phyloP scores from a whole-genome alignment of 2,329 filamentous ascomycete species.

The Parastagonospora nodorum region DNA sequence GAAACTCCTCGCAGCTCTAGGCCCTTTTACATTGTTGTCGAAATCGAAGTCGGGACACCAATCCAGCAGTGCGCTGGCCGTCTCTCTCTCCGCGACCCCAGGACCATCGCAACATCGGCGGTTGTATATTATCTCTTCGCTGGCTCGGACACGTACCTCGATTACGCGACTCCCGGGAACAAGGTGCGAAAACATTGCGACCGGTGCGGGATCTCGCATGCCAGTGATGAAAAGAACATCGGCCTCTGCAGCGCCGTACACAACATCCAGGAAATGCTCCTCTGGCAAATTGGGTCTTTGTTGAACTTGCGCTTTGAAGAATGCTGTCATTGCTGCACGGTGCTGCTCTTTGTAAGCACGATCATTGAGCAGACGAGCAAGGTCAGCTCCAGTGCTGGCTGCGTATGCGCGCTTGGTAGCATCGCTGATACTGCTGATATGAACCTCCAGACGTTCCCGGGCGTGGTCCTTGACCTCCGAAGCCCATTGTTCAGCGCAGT shows the following conservation, averaged over 20 bases:
- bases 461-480: slow-evolving; percentile 42
- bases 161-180: slow-evolving; percentile 59
- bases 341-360: slow-evolving; percentile 68
- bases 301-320: slow-evolving; percentile 55
- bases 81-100: slow-evolving; percentile 5
- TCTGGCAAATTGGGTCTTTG: slow-evolving; percentile 54
- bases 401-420: slow-evolving; percentile 64
- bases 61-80: slow-evolving; percentile 14
- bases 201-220: slow-evolving; percentile 65
- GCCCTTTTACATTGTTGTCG: slow-evolving; percentile 55
- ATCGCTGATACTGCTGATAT: slow-evolving; percentile 54
- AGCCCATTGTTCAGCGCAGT: slow-evolving; percentile 61
- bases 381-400: slow-evolving; percentile 53
- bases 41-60: slow-evolving; percentile 56
- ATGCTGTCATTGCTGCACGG: slow-evolving; percentile 57
- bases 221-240: slow-evolving; percentile 67
- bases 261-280: slow-evolving; percentile 47
- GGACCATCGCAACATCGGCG: slow-evolving; percentile 40
- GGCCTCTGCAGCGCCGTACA: slow-evolving; percentile 45
- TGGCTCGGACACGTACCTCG: slow-evolving; percentile 58
- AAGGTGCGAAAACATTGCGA: slow-evolving; percentile 59
- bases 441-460: slow-evolving; percentile 40
- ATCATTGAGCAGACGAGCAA: slow-evolving; percentile 56
- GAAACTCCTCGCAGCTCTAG: slow-evolving; percentile 49
- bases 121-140: slow-evolving; percentile 41